Evolutionary conservation across 192 early-diverging fungal genomes (phyloP).

Genomic region (Paraglomus occultum): DNA sequence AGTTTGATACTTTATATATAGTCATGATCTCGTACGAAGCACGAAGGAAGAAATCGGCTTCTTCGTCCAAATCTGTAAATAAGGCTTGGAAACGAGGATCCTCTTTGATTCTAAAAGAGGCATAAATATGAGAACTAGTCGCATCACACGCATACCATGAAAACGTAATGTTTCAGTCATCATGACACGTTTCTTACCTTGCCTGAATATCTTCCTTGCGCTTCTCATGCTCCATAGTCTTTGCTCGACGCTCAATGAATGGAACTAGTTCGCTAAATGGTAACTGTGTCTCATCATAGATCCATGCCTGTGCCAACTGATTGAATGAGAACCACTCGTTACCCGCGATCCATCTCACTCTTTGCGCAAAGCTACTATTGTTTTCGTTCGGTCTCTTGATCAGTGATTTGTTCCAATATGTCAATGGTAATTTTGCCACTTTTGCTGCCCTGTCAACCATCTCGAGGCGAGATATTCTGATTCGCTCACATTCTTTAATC

Average conservation of each 20-base stretch:
- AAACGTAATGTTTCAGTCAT: neutral
- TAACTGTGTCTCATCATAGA: slow-evolving; percentile 20
- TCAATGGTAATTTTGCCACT: slow-evolving; percentile 4
- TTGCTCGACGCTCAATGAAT: slow-evolving; percentile 26
- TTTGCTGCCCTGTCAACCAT: slow-evolving; percentile 15
- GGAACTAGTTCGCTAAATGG: slow-evolving; percentile 23
- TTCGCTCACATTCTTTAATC: slow-evolving; percentile 17
- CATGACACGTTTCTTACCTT: slow-evolving; percentile 13
- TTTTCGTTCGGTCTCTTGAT: slow-evolving; percentile 25
- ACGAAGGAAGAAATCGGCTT: slow-evolving; percentile 29
- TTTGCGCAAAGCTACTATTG: neutral
- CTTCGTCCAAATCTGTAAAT: slow-evolving; percentile 27
- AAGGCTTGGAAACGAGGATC: slow-evolving; percentile 22
- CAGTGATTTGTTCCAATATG: slow-evolving; percentile 22
- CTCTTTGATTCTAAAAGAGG: slow-evolving; percentile 21
- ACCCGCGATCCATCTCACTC: slow-evolving; percentile 24
- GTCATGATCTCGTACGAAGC: slow-evolving; percentile 24
- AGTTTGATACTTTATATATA: slow-evolving; percentile 30
- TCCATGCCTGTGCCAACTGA: slow-evolving; percentile 31
- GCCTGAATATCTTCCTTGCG: slow-evolving; percentile 28
- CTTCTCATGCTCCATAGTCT: slow-evolving; percentile 27
- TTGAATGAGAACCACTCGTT: slow-evolving; percentile 29
- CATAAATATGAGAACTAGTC: neutral
- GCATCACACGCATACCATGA: neutral
- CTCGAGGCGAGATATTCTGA: neutral